Percentiles rank a stretch among this genome's conserved stretches.
Evolutionary conservation across 306 rosid genomes (phyloP).

Genomic region (Trichosanthes cucumerina): DNA sequence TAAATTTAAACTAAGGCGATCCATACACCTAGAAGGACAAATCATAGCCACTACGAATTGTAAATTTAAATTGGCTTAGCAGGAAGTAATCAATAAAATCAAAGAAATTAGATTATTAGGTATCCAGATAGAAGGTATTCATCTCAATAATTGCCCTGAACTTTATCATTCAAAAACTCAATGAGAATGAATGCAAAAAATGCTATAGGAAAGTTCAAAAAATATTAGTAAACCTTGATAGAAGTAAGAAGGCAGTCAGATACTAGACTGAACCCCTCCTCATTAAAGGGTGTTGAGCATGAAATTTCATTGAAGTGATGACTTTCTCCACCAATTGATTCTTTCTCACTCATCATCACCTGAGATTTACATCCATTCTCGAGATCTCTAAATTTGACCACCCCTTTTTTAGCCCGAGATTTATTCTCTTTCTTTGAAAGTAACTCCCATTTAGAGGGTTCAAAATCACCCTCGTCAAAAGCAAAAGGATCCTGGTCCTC

Average conservation of each 20-base stretch:
- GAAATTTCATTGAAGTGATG: slow-evolving; percentile 25
- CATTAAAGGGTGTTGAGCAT: slow-evolving; percentile 27
- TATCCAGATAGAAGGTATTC: not conserved
- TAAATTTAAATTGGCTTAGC: not conserved
- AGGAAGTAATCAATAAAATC: not conserved
- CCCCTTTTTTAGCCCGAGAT: slow-evolving; percentile 27
- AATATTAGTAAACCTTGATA: slow-evolving; percentile 44
- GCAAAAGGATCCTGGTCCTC: slow-evolving; percentile 91
- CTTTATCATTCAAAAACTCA: not conserved
- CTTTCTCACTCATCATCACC: slow-evolving; percentile 30
- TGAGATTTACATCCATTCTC: slow-evolving; percentile 48
- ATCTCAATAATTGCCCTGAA: not conserved
- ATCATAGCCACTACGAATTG: not conserved
- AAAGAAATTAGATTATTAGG: not conserved
- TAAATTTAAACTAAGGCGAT: not conserved
- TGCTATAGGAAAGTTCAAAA: not conserved
- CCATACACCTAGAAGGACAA: not conserved
- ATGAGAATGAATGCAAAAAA: not conserved
- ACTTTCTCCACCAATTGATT: slow-evolving; percentile 38
- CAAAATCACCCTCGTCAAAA: slow-evolving; percentile 77
- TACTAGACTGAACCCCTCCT: slow-evolving; percentile 46
- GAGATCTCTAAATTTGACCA: slow-evolving; percentile 25
- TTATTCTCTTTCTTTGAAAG: slow-evolving; percentile 52
- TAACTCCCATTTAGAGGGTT: slow-evolving; percentile 87
- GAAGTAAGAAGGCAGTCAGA: slow-evolving; percentile 81